These are phyloP conservation scores for Diplodia scrobiculata DNA, from an alignment of 2,329 filamentous ascomycete species.

Conservation along the genomic window DNA sequence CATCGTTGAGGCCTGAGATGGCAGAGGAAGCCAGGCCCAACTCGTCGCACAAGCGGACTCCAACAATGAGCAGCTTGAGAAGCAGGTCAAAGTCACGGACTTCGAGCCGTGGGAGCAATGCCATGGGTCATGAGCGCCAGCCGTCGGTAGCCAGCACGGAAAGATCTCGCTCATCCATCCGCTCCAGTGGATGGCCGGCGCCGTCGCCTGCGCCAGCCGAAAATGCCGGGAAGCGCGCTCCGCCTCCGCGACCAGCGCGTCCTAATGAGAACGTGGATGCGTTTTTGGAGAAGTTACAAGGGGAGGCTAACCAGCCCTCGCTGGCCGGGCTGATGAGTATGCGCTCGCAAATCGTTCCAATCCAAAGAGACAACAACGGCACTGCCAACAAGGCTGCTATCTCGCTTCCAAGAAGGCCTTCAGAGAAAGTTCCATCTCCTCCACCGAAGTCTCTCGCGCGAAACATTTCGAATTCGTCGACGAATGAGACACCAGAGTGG, in stretches of 20 bases:
- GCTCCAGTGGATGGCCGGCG: conserved; percentile 35
- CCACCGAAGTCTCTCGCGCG: conserved; percentile 9
- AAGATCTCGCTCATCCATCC: conserved; percentile 39
- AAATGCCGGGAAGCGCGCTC: conserved; percentile 32
- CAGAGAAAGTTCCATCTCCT: conserved; percentile 32
- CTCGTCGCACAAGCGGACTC: conserved; percentile 39
- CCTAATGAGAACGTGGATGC: conserved; percentile 37
- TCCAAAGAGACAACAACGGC: conserved; percentile 14
- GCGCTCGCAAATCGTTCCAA: not conserved
- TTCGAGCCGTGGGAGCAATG: conserved; percentile 35
- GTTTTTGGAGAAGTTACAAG: conserved; percentile 43
- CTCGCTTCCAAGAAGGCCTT: conserved; percentile 33
- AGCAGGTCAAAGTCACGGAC: conserved; percentile 14
- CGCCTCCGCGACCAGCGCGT: conserved; percentile 33
- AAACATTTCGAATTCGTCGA: not conserved
- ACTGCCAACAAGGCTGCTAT: conserved; percentile 19
- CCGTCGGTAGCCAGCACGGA: conserved; percentile 40
- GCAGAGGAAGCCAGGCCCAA: conserved; percentile 7
- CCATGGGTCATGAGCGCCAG: conserved; percentile 24
- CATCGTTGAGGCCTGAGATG: conserved; percentile 14
- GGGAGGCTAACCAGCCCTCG: conserved; percentile 35
- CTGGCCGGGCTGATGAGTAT: conserved; percentile 1
- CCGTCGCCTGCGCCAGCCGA: not conserved
- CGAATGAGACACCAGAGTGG: conserved; percentile 12
- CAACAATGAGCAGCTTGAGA: conserved; percentile 37